Percentiles rank a stretch among this genome's conserved stretches.
Conservation (phyloP, 2,329 filamentous ascomycete genomes). For the Myriosclerotinia curreyana region DNA sequence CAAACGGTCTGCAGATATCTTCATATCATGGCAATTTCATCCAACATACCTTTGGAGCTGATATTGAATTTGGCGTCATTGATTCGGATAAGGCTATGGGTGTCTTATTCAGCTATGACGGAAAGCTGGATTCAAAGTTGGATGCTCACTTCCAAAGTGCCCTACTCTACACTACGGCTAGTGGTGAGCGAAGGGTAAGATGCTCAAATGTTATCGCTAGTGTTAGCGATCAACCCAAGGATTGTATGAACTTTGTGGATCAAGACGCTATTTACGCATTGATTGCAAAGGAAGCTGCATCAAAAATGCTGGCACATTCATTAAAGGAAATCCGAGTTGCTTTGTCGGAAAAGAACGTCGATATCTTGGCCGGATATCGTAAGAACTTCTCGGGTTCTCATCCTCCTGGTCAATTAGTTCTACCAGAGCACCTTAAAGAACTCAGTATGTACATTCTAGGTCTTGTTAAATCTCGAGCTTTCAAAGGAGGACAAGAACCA, state of each 20-base stretch:
- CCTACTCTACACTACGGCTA: slow-evolving; percentile 87
- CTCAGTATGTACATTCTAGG: slow-evolving; percentile 95
- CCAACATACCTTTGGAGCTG: slow-evolving; percentile 90
- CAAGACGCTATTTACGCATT: slow-evolving; percentile 89
- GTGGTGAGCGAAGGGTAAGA: slow-evolving; percentile 82
- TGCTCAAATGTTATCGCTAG: slow-evolving; percentile 93
- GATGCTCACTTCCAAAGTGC: slow-evolving; percentile 98
- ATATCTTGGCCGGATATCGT: slow-evolving; percentile 86
- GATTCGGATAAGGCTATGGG: slow-evolving; percentile 92
- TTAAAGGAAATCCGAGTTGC: slow-evolving; percentile 82
- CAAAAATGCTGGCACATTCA: slow-evolving; percentile 70
- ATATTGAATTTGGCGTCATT: slow-evolving; percentile 88
- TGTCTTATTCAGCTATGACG: slow-evolving; percentile 91
- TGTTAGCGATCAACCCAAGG: slow-evolving; percentile 79
- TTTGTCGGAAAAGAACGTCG: slow-evolving; percentile 87
- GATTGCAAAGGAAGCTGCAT: slow-evolving; percentile 88
- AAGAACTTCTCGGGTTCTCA: slow-evolving; percentile 85
- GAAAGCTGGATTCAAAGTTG: slow-evolving; percentile 93
- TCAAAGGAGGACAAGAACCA: slow-evolving; percentile 89
- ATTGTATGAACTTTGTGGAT: slow-evolving; percentile 88
- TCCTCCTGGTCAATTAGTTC: slow-evolving; percentile 86
- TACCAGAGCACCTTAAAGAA: slow-evolving; percentile 94
- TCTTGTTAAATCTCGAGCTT: slow-evolving; percentile 83
- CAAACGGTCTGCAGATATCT: slow-evolving; percentile 88
- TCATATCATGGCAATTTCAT: slow-evolving; percentile 96